These are phyloP conservation scores for Daedaleopsis sinensis DNA, from an alignment of 768 basidiomycete genomes.

Conservation along the genomic window DNA sequence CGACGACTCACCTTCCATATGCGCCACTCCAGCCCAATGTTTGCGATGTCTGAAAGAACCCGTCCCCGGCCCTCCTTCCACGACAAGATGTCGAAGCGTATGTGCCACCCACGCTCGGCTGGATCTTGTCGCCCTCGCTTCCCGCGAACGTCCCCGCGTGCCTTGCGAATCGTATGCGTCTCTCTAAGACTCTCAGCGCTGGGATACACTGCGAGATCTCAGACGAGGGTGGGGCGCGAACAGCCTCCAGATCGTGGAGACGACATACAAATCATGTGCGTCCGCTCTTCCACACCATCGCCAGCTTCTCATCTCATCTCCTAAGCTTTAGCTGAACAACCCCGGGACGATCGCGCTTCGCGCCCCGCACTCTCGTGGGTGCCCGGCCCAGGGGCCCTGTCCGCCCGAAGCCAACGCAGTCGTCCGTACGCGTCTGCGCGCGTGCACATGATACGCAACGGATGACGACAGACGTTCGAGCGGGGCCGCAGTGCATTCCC, in stretches of 20 bases:
- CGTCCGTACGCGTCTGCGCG: neutral
- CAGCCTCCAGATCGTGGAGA: neutral
- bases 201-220: neutral
- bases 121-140: neutral
- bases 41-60: neutral
- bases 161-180: neutral
- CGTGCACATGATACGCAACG: neutral
- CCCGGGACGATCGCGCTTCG: neutral
- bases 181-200: neutral
- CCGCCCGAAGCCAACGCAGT: neutral
- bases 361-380: neutral
- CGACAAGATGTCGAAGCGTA: neutral
- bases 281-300: neutral
- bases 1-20: slow-evolving; percentile 16
- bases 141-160: neutral
- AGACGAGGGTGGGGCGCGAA: neutral
- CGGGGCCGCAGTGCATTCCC: slow-evolving; percentile 18
- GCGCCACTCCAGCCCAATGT: neutral
- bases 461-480: slow-evolving; percentile 13
- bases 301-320: neutral
- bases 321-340: neutral
- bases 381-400: neutral
- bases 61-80: neutral
- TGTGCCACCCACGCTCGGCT: neutral
- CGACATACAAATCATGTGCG: neutral